A percentile compares a stretch with the other conserved stretches of the same genome.
phyloP scores from a whole-genome alignment of 345 rosid species.

The Hirschfeldia incana region DNA sequence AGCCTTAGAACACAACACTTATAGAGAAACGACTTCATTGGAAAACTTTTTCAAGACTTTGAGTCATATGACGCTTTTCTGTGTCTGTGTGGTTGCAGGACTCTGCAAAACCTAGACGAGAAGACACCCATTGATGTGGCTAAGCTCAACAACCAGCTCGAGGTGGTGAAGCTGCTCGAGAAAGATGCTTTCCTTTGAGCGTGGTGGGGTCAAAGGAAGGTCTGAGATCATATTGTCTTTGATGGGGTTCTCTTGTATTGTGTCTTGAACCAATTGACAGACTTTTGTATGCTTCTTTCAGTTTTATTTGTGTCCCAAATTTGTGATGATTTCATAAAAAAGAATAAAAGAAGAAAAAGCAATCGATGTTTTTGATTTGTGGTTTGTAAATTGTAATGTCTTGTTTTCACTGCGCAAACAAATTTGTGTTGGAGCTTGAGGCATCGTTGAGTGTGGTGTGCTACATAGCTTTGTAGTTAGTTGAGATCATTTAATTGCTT shows the following conservation, averaged over 20 bases:
- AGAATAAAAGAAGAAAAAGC: constrained; percentile 10
- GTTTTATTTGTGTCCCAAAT: constrained; percentile 8
- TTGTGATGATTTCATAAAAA: constrained; percentile 22
- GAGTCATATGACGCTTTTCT: not conserved
- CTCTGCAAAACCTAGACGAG: constrained; percentile 93
- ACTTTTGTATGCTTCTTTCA: constrained; percentile 8
- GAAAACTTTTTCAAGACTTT: not conserved
- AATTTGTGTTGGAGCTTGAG: not conserved
- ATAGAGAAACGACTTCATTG: not conserved
- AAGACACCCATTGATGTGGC: constrained; percentile 98
- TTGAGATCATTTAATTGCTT: not conserved
- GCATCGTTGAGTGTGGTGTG: not conserved
- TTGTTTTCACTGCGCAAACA: not conserved
- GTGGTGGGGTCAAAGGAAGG: not conserved
- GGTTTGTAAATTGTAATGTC: not conserved
- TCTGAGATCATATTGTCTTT: constrained; percentile 21
- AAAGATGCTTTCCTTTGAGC: constrained; percentile 90
- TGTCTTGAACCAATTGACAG: constrained; percentile 19
- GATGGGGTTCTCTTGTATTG: constrained; percentile 15
- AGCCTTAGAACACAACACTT: constrained; percentile 37
- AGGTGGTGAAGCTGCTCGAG: constrained; percentile 89
- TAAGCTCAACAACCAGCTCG: constrained; percentile 87
- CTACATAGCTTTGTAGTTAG: not conserved
- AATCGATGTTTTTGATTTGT: not conserved
- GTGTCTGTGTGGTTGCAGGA: constrained; percentile 46